phyloP scores from a whole-genome alignment of 2,329 filamentous ascomycete genomes.

The Albifimbria verrucaria region DNA sequence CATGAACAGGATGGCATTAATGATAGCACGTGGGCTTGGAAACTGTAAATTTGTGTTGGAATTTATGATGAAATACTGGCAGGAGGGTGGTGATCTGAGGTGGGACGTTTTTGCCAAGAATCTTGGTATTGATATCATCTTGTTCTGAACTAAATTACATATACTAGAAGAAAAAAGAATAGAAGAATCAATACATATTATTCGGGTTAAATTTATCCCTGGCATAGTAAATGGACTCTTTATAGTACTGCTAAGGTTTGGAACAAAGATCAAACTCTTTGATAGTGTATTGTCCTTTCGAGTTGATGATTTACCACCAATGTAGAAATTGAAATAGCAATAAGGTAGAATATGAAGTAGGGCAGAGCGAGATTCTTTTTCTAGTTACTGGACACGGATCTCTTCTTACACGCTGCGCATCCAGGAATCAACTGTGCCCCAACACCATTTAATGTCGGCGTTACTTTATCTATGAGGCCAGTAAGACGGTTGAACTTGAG shows the following conservation, averaged over 20 bases:
- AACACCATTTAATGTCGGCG: constrained; percentile 16
- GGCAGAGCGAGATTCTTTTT: too few relatives aligned
- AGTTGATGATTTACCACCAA: too few relatives aligned
- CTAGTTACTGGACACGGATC: not conserved
- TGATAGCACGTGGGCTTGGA: constrained; percentile 3
- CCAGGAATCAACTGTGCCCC: constrained; percentile 5
- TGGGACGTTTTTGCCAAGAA: constrained; percentile 10
- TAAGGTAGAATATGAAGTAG: too few relatives aligned
- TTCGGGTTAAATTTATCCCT: too few relatives aligned
- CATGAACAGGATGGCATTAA: constrained; percentile 3
- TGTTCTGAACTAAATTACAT: constrained; percentile 2
- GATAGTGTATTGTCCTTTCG: too few relatives aligned
- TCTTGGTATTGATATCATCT: constrained; percentile 4
- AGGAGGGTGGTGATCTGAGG: not conserved
- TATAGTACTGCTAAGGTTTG: too few relatives aligned
- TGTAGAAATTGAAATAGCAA: too few relatives aligned
- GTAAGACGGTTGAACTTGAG: constrained; percentile 33
- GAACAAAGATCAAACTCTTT: too few relatives aligned
- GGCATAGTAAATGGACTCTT: too few relatives aligned
- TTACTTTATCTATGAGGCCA: constrained; percentile 33
- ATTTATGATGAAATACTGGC: constrained; percentile 10
- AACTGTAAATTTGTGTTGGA: constrained; percentile 2
- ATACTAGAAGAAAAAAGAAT: too few relatives aligned
- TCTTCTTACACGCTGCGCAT: not conserved
- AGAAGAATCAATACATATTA: too few relatives aligned